A percentile compares a stretch with the other conserved stretches of the same genome.
phyloP scores from a whole-genome alignment of 768 basidiomycete genomes.

The Boletus eberwhitei region DNA sequence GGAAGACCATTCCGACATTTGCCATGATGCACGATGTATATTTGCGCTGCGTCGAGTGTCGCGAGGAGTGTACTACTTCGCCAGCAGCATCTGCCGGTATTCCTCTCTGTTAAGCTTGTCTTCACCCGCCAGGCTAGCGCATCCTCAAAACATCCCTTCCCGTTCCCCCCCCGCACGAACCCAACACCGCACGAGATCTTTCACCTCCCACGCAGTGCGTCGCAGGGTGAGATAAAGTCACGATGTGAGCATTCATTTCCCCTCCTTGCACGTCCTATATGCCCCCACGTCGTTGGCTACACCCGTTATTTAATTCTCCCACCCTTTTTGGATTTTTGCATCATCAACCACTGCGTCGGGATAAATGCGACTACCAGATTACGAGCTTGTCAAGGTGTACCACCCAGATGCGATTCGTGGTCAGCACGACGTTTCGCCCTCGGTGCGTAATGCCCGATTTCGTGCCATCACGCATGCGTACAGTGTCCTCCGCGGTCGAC shows the following conservation, averaged over 20 bases:
- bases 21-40: slow-evolving; percentile 1
- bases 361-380: slow-evolving; percentile 43
- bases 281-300: neutral
- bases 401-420: slow-evolving; percentile 61
- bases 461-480: slow-evolving; percentile 65
- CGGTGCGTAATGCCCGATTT: slow-evolving; percentile 55
- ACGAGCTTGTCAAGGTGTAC: slow-evolving; percentile 66
- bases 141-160: slow-evolving; percentile 26
- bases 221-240: slow-evolving; percentile 59
- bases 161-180: slow-evolving; percentile 50
- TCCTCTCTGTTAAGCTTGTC: neutral
- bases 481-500: slow-evolving; percentile 34
- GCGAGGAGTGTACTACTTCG: neutral
- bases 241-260: slow-evolving; percentile 48
- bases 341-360: neutral
- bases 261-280: neutral
- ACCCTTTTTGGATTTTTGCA: neutral
- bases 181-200: slow-evolving; percentile 75
- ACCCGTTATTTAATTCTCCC: neutral
- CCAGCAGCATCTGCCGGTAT: neutral
- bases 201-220: slow-evolving; percentile 54
- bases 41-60: neutral
- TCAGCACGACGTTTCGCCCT: slow-evolving; percentile 38
- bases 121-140: slow-evolving; percentile 9
- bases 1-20: neutral